Evolutionary conservation across 768 basidiomycete species (phyloP).

Genomic region (Boletus fagicola): DNA sequence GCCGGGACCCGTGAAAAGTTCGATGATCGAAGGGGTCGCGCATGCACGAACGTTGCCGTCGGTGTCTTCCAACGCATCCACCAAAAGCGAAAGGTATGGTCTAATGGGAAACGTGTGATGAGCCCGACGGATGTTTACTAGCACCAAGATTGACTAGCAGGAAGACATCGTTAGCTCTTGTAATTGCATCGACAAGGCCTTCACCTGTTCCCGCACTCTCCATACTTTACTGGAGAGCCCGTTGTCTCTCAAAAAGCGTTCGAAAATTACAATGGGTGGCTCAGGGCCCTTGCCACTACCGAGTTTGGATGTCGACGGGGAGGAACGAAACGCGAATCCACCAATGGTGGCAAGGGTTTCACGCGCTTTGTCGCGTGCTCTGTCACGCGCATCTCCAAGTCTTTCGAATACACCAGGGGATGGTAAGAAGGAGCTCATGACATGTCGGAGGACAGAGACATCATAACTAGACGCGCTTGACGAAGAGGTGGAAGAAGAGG

Average conservation of each 20-base stretch:
- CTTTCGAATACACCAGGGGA: conserved; percentile 78
- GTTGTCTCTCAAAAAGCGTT: conserved; percentile 65
- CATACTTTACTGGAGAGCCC: conserved; percentile 81
- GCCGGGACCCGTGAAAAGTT: conserved; percentile 79
- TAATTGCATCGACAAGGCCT: conserved; percentile 18
- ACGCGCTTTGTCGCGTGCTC: conserved; percentile 67
- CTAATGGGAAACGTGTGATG: conserved; percentile 78
- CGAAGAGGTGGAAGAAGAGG: conserved; percentile 54
- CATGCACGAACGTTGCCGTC: conserved; percentile 89
- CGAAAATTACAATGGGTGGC: conserved; percentile 66
- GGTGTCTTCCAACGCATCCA: conserved; percentile 85
- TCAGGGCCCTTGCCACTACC: conserved; percentile 62
- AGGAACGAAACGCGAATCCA: conserved; percentile 64
- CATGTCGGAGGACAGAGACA: conserved; percentile 59
- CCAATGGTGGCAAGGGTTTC: conserved; percentile 75
- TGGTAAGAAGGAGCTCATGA: conserved; percentile 67
- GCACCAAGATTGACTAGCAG: conserved; percentile 55
- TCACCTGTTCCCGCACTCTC: conserved; percentile 84
- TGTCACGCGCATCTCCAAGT: conserved; percentile 74
- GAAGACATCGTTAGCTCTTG: not conserved
- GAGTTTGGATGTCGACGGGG: conserved; percentile 44
- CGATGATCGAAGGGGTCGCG: conserved; percentile 75
- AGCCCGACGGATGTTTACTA: conserved; percentile 70
- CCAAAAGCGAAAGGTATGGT: conserved; percentile 74
- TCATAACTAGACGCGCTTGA: conserved; percentile 46